Evolutionary conservation across 1,139 yeast species (phyloP).

Genomic region (Geotrichum phurueaensis): DNA sequence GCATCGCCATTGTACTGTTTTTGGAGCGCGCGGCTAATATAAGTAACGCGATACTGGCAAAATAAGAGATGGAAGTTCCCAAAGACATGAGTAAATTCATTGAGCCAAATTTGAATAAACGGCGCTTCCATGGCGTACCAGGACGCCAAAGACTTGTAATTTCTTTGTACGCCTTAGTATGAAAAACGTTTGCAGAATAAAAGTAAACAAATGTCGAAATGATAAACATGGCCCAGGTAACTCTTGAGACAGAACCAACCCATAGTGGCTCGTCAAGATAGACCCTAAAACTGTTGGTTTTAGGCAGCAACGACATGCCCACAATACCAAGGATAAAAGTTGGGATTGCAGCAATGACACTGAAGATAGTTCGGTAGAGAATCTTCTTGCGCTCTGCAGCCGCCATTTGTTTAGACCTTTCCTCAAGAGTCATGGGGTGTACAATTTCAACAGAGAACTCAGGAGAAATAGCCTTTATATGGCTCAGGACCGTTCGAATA

Average conservation of each 20-base stretch:
- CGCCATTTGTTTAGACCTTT: slow-evolving; percentile 51
- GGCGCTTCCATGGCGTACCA: slow-evolving; percentile 49
- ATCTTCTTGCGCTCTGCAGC: slow-evolving; percentile 46
- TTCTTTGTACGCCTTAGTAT: slow-evolving; percentile 58
- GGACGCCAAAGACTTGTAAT: slow-evolving; percentile 51
- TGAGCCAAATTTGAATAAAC: slow-evolving; percentile 66
- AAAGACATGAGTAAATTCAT: slow-evolving; percentile 68
- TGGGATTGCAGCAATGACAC: slow-evolving; percentile 56
- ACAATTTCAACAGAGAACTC: slow-evolving; percentile 51
- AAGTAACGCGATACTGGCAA: slow-evolving; percentile 58
- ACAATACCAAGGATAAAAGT: slow-evolving; percentile 65
- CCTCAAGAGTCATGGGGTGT: slow-evolving; percentile 56
- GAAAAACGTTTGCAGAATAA: slow-evolving; percentile 69
- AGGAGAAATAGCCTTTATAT: slow-evolving; percentile 44
- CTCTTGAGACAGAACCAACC: slow-evolving; percentile 58
- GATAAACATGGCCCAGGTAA: slow-evolving; percentile 59
- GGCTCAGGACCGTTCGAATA: slow-evolving; percentile 48
- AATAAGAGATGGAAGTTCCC: slow-evolving; percentile 68
- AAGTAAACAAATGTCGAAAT: slow-evolving; percentile 70
- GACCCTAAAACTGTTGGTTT: slow-evolving; percentile 39
- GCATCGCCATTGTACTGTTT: slow-evolving; percentile 6
- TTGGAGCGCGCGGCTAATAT: slow-evolving; percentile 41
- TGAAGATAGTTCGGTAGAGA: slow-evolving; percentile 43
- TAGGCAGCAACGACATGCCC: slow-evolving; percentile 57
- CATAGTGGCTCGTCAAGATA: slow-evolving; percentile 61